A percentile compares a stretch with the other conserved stretches of the same genome.
Evolutionary conservation across 176 grass and related monocot genomes (phyloP).

Genomic region (Rhynchospora breviuscula): DNA sequence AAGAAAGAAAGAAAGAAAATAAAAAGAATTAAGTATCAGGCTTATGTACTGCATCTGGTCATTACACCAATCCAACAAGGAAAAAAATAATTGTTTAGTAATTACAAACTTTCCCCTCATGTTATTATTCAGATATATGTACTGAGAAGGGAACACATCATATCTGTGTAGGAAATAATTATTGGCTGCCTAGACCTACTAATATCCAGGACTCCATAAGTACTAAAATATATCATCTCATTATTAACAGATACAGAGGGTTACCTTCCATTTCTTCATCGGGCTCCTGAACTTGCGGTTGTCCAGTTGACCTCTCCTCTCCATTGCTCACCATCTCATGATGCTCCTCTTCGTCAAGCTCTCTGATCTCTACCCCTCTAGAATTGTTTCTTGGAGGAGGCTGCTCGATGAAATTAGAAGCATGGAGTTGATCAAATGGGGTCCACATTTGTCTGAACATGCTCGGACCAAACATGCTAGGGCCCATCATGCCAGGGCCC

Average conservation of each 20-base stretch:
- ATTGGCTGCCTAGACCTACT: background rate
- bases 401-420: slow-evolving; percentile 24
- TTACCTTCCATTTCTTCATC: slow-evolving; percentile 61
- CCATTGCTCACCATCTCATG: background rate
- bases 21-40: background rate
- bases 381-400: slow-evolving; percentile 19
- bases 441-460: background rate
- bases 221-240: background rate
- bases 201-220: background rate
- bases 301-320: slow-evolving; percentile 17
- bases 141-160: background rate
- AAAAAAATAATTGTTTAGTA: background rate
- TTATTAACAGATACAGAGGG: background rate
- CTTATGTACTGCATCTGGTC: background rate
- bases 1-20: background rate
- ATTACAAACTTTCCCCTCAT: background rate
- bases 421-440: background rate
- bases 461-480: slow-evolving; percentile 27
- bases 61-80: background rate
- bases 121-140: background rate
- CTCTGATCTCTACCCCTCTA: slow-evolving; percentile 49
- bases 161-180: background rate
- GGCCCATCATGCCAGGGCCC: slow-evolving; percentile 35
- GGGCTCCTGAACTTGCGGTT: slow-evolving; percentile 57
- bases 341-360: slow-evolving; percentile 48